Base-by-base conservation (phyloP, 225 moss, liverwort and hornwort genomes). In the Neckera pumila region DNA sequence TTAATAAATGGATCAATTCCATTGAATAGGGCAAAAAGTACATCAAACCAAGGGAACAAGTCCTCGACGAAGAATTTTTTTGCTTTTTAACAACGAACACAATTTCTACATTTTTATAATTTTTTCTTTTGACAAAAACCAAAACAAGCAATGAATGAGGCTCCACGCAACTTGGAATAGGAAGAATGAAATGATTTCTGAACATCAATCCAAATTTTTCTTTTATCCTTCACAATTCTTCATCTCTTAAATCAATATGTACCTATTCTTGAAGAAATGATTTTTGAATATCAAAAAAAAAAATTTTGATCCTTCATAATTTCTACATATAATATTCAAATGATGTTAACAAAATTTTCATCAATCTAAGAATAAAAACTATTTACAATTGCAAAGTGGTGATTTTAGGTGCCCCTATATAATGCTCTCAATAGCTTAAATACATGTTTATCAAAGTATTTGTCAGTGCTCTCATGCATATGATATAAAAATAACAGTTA, bases 381-480 rank as follows among this genome's bases (percentile, higher is more conserved):
- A 20, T 33, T 51, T 0, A 8, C 8, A 51, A 22, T 12, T 13
- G 5, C 13, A 21, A 51, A 76, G 5, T 76, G 3, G 8, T 21
- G 2, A 51, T 76, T 51, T 34, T 33, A 13, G 13, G 8, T 51
- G 51, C 51, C 3, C 3, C 2, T 34, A 51, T 0, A 17, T 47
- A 7, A 31, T 33, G 1, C 1, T 34, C 3, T 34, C 2, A 31
- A 31, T 20, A 49, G 4, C 7, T 75, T 49, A 31, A 30, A 45
- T 1, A 17, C 0, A 3, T 47, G 1, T 73, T 74, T 19, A 19
- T n/a, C n/a, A 27, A 45, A 28, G 1, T 28, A 17, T 28, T 22
- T 69, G 42, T 8, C 26, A 71, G 2, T 9, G 2, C 0, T 33
- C 1, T 49, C 2, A 20, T 33, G 1, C 6, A 49, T 20, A 33